Conservation (phyloP, 164 flowering plant genomes). For the Buxus sempervirens region DNA sequence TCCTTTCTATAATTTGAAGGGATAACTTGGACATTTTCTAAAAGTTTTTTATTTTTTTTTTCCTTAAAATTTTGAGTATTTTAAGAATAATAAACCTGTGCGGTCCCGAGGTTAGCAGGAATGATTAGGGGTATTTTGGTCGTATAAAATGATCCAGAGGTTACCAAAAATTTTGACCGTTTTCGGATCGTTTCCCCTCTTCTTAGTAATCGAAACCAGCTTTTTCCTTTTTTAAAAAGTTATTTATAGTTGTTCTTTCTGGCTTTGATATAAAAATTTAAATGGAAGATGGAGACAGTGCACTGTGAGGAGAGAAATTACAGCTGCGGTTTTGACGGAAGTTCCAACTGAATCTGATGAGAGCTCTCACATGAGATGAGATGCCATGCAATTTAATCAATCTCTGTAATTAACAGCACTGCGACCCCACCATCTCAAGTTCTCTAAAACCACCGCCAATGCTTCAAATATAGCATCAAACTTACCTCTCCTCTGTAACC, state of each 20-base stretch:
- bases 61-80: too few relatives aligned
- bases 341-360: slow-evolving; percentile 3
- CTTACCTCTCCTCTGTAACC: slow-evolving; percentile 9
- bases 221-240: too few relatives aligned
- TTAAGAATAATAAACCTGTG: too few relatives aligned
- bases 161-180: too few relatives aligned
- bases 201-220: not conserved
- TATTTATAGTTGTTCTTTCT: too few relatives aligned
- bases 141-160: too few relatives aligned
- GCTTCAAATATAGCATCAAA: slow-evolving; percentile 3
- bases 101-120: too few relatives aligned
- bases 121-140: too few relatives aligned
- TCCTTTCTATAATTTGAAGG: too few relatives aligned
- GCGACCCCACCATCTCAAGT: slow-evolving; percentile 2
- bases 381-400: slow-evolving; percentile 11
- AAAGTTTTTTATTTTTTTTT: too few relatives aligned
- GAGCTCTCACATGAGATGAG: slow-evolving; percentile 9
- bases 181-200: not conserved
- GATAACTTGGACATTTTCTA: too few relatives aligned
- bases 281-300: too few relatives aligned
- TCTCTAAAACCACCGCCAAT: not conserved
- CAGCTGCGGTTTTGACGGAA: slow-evolving; percentile 5
- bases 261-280: not conserved
- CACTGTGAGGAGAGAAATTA: not conserved
- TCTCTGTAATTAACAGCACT: slow-evolving; percentile 11